Percentiles rank a stretch among this genome's conserved stretches.
Conservation (phyloP, 768 basidiomycete genomes). For the Boletales sp. region DNA sequence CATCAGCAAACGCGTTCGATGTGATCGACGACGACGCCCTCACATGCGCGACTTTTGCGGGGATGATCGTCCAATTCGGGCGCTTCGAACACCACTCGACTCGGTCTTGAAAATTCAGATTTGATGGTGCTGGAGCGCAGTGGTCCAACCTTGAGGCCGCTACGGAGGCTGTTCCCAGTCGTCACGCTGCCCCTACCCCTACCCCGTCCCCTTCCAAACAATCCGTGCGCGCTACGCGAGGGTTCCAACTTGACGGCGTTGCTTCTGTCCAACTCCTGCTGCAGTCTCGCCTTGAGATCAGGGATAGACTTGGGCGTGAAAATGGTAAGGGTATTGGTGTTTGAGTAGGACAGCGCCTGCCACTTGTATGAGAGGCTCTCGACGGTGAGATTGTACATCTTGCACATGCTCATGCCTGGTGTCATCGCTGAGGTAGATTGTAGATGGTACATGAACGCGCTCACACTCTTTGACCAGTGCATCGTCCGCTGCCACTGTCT, state of each 20-base stretch:
- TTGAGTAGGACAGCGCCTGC: conserved; percentile 48
- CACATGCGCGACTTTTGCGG: conserved; percentile 54
- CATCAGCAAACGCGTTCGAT: neutral
- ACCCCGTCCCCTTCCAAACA: conserved; percentile 13
- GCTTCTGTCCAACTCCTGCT: conserved; percentile 34
- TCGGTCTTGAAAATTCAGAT: conserved; percentile 17
- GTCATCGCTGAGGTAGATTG: conserved; percentile 6
- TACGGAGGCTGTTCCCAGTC: conserved; percentile 6
- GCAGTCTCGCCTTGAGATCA: conserved; percentile 40
- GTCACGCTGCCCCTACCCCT: neutral
- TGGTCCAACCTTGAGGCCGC: conserved; percentile 13
- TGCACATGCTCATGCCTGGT: conserved; percentile 62
- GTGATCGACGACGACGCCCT: conserved; percentile 22
- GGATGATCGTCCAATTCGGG: conserved; percentile 28
- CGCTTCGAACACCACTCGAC: conserved; percentile 29
- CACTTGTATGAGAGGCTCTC: conserved; percentile 62
- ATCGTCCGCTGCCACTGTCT: conserved; percentile 36
- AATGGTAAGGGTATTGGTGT: conserved; percentile 34
- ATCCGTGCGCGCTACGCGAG: conserved; percentile 18
- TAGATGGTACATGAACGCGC: conserved; percentile 3
- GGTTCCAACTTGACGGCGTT: conserved; percentile 32
- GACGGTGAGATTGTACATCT: conserved; percentile 53
- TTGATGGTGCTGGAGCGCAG: conserved; percentile 13
- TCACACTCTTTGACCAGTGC: conserved; percentile 53
- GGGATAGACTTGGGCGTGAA: conserved; percentile 50